Evolutionary conservation across 1,284 basidiomycete species (phyloP).

Genomic region (Singerocomus inundabilis): DNA sequence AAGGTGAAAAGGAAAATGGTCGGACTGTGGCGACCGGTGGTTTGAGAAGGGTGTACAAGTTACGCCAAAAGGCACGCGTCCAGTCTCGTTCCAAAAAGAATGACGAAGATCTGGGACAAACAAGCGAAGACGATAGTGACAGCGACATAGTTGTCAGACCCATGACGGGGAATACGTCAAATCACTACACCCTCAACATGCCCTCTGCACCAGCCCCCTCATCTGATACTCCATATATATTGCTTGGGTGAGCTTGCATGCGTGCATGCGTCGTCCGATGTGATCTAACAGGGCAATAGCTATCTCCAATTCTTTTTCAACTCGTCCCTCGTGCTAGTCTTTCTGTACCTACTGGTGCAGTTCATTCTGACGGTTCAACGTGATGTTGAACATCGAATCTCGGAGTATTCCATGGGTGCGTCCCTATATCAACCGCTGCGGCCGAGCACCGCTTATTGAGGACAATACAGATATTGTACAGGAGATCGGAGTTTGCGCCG

Average conservation of each 20-base stretch:
- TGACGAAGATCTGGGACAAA: conserved; percentile 41
- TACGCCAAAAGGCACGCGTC: conserved; percentile 49
- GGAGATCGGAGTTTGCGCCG: conserved; percentile 83
- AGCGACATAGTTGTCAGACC: conserved; percentile 39
- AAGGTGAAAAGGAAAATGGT: conserved; percentile 39
- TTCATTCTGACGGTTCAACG: conserved; percentile 88
- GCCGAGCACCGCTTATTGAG: conserved; percentile 19
- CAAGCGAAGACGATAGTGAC: conserved; percentile 42
- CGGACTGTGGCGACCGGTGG: conserved; percentile 65
- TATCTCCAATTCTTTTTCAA: conserved; percentile 96
- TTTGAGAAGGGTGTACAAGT: conserved; percentile 64
- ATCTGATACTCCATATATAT: conserved; percentile 67
- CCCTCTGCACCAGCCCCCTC: conserved; percentile 53
- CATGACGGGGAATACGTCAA: conserved; percentile 58
- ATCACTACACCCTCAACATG: conserved; percentile 80
- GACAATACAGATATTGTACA: conserved; percentile 74
- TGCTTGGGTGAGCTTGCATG: conserved; percentile 63
- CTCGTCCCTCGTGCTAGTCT: conserved; percentile 78
- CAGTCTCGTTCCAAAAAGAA: conserved; percentile 33
- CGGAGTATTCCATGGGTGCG: conserved; percentile 86
- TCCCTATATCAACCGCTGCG: conserved; percentile 18
- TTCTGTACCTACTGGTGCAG: conserved; percentile 82
- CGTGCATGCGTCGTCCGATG: conserved; percentile 8
- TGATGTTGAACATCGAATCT: conserved; percentile 87
- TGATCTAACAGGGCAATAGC: conserved; percentile 41